Percentiles rank a stretch among this genome's conserved stretches.
These are phyloP conservation scores for Aspergillus coremiiformis DNA, from an alignment of 495 filamentous ascomycete genomes.

Conservation along the genomic window DNA sequence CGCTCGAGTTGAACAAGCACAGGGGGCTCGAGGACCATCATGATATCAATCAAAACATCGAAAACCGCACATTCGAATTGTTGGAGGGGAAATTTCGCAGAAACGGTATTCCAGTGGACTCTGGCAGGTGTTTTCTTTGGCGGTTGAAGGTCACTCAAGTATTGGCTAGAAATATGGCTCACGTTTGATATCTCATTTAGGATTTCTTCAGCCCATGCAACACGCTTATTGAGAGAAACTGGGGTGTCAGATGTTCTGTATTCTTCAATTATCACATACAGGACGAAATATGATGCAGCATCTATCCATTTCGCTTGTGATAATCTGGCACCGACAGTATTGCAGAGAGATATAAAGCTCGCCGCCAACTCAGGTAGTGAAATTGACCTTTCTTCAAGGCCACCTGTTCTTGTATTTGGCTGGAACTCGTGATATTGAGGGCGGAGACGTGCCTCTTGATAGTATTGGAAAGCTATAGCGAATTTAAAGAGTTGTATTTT, in stretches of 20 bases:
- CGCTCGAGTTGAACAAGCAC: conserved; percentile 41
- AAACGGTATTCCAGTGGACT: conserved; percentile 2
- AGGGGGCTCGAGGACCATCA: conserved; percentile 31
- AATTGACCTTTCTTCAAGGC: background rate
- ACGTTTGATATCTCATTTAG: background rate
- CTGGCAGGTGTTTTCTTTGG: conserved; percentile 3
- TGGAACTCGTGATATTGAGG: background rate
- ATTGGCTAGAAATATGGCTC: conserved; percentile 5
- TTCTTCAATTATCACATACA: conserved; percentile 45
- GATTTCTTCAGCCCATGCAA: conserved; percentile 6
- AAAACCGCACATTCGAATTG: conserved; percentile 22
- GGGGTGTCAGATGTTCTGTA: conserved; percentile 19
- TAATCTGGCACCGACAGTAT: conserved; percentile 19
- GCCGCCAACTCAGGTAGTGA: conserved; percentile 29
- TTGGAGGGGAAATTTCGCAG: conserved; percentile 7
- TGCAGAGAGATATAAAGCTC: conserved; percentile 44
- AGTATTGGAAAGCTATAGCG: background rate
- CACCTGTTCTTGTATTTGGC: background rate
- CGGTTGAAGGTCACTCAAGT: conserved; percentile 11
- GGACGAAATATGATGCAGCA: conserved; percentile 40
- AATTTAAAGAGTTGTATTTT: conserved; percentile 24
- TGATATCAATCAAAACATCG: conserved; percentile 28
- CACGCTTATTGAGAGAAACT: background rate
- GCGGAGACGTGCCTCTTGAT: background rate
- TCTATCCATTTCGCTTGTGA: conserved; percentile 33